Evolutionary conservation across 345 rosid genomes (phyloP), one percentile per base, ranked within the genome.

Genomic region (Salix udensis): DNA sequence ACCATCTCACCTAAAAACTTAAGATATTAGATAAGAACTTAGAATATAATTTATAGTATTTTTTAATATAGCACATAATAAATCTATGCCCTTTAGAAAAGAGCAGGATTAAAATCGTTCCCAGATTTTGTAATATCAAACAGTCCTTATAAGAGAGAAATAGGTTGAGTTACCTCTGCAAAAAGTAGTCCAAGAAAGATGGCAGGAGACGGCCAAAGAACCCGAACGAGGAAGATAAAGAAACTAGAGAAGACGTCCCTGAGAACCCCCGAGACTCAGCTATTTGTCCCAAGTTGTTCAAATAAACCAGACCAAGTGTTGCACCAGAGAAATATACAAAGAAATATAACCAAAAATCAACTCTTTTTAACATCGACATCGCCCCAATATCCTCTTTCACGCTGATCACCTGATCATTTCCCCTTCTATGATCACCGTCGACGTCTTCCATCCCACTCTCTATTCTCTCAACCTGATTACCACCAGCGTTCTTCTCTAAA

Each of bases 191-290:
- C 26, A 85, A 39, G 19, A 93, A 75, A 28, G 98, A 96, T 7
- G 98, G 99, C 19, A 92, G 30, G 79, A 96, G 91, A 48, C 98
- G 99, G 42, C 99, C 99, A 68, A 96, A 93, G 85, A 96, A 96
- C 2, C 93, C 87, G 12, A 92, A 96, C 0, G 98, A 88, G 1
- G 99, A 91, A 14, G 97, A 88, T 78, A 96, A 76, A 8, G 97
- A 84, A 69, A 96, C 98, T 21, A 96, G 84, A 23, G 90, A 81
- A 31, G 88, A 48, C 18, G 81, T 86, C 5, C 60, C 83, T 0
- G 84, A 60, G 40, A 74, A 85, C 21, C 96, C 89, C 1, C 97
- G 88, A 77, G 99, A 96, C 84, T 96, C 98, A 0, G 97, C 85
- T 40, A 93, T 89, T 80, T 96, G 99, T 77, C 99, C 99, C 85